These are phyloP conservation scores for Solanum chacoense DNA, from an alignment of 305 asterid genomes.

Conservation along the genomic window DNA sequence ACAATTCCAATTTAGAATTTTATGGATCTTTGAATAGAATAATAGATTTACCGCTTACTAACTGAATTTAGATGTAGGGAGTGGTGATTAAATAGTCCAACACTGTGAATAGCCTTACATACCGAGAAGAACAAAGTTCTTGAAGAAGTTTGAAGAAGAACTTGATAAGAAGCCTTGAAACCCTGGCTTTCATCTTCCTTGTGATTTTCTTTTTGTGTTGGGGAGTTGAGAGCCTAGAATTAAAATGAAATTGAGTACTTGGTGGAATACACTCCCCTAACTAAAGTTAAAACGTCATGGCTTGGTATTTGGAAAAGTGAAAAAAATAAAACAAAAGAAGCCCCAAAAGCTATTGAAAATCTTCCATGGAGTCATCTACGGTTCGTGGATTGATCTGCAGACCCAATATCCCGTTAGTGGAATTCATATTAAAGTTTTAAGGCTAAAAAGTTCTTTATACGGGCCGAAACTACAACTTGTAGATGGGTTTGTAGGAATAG, in stretches of 20 bases:
- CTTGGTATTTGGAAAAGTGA: neutral
- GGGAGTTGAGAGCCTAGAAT: neutral
- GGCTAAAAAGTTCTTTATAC: neutral
- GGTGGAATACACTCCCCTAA: neutral
- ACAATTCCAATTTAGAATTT: neutral
- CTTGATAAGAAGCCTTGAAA: neutral
- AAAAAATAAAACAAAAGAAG: too few species aligned
- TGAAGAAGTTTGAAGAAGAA: neutral
- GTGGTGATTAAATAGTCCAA: neutral
- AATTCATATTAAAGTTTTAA: neutral
- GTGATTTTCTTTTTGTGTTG: neutral
- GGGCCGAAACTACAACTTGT: neutral
- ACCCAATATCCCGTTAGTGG: neutral
- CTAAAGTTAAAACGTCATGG: neutral
- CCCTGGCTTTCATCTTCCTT: neutral
- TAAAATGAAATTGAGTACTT: neutral
- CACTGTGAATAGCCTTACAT: neutral
- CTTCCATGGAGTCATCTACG: neutral
- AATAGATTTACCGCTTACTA: neutral
- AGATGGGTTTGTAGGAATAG: neutral
- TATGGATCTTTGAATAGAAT: neutral
- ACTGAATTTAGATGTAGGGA: neutral
- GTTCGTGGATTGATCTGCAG: neutral
- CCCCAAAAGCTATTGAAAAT: neutral
- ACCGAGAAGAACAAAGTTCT: neutral